phyloP scores from a whole-genome alignment of 1,139 yeast genomes.

The Pichia norvegensis region DNA sequence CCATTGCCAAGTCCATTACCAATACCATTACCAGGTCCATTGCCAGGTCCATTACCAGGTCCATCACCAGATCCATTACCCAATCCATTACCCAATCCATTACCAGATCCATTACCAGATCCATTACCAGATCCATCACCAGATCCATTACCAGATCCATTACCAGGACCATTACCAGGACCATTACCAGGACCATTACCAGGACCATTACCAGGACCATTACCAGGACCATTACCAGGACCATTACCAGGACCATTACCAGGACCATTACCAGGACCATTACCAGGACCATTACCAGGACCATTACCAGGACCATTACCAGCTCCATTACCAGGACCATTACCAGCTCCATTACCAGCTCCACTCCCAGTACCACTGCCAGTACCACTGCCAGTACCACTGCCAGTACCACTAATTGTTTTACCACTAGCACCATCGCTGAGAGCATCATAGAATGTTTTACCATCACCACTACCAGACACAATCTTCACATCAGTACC shows the following conservation, averaged over 20 bases:
- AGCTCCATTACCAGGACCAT: neutral
- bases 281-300: conserved; percentile 6
- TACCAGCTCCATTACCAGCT: neutral
- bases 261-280: conserved; percentile 1
- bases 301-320: conserved; percentile 7
- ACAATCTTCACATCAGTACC: no score
- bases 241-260: conserved; percentile 4
- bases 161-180: conserved; percentile 1
- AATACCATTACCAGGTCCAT: conserved; percentile 1
- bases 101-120: conserved; percentile 5
- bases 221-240: conserved; percentile 1
- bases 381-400: neutral
- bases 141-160: conserved; percentile 1
- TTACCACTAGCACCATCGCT: no score
- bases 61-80: conserved; percentile 7
- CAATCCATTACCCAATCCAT: conserved; percentile 8
- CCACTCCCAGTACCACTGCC: neutral
- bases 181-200: conserved; percentile 9
- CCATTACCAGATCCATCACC: conserved; percentile 3
- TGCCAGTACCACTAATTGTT: no score
- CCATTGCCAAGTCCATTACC: conserved; percentile 1
- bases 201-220: conserved; percentile 4
- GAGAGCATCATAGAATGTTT: no score
- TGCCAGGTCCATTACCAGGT: conserved; percentile 5
- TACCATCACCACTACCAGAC: no score